Percentiles rank a stretch among this genome's conserved stretches.
Evolutionary conservation across 2,329 filamentous ascomycete species (phyloP).

Genomic region (Apiospora rasikravindrae): DNA sequence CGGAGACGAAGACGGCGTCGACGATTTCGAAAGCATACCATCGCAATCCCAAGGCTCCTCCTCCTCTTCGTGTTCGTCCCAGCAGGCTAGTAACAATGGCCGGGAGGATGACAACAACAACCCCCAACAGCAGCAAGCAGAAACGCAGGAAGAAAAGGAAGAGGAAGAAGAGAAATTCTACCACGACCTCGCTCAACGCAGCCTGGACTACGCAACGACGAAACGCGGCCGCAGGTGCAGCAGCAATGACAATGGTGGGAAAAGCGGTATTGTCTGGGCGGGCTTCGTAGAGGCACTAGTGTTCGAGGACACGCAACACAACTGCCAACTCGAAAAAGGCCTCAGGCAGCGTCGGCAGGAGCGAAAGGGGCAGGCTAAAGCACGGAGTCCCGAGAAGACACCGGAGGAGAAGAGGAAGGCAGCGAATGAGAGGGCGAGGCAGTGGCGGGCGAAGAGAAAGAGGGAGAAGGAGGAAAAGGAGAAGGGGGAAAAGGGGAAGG

Average conservation of each 20-base stretch:
- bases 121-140: not conserved
- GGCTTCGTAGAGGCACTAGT: not conserved
- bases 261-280: not conserved
- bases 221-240: not conserved
- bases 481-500: not conserved
- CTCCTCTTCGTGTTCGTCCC: too few species aligned
- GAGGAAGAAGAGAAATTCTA: not conserved
- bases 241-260: not conserved
- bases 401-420: not conserved
- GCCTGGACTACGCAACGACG: not conserved
- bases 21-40: too few species aligned
- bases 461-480: not conserved
- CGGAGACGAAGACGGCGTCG: too few species aligned
- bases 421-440: not conserved
- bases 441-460: not conserved
- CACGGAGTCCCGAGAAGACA: too few species aligned
- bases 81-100: too few species aligned
- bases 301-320: not conserved
- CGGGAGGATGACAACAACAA: not conserved
- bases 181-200: not conserved
- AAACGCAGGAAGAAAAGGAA: not conserved
- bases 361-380: not conserved
- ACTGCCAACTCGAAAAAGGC: not conserved
- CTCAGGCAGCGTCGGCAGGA: not conserved
- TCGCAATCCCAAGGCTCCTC: too few species aligned